Evolutionary conservation across 1,139 yeast genomes (phyloP).

Genomic region (Taphrina communis): DNA sequence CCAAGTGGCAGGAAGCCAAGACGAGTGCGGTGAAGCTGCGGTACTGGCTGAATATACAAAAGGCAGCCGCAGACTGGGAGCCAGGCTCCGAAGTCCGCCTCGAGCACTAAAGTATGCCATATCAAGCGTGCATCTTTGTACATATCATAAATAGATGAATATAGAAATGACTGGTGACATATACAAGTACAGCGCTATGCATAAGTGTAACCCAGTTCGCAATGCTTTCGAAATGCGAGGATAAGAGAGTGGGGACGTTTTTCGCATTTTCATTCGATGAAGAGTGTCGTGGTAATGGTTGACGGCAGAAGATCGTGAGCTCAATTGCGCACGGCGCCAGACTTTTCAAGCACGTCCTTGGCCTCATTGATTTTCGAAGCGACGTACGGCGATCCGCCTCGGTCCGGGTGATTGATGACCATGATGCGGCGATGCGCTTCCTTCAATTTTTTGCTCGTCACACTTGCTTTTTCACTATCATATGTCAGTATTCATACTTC

Average conservation of each 20-base stretch:
- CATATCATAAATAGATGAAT: conserved; percentile 3
- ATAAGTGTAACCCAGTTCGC: neutral
- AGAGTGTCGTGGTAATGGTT: neutral
- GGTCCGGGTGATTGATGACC: conserved; percentile 96
- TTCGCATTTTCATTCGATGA: too few relatives aligned
- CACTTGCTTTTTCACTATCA: conserved; percentile 61
- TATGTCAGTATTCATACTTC: neutral
- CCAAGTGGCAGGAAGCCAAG: conserved; percentile 64
- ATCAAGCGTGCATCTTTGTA: neutral
- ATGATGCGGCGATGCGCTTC: conserved; percentile 91
- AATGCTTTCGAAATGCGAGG: neutral
- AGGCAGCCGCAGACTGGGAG: conserved; percentile 65
- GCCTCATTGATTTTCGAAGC: conserved; percentile 98
- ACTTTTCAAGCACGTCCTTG: conserved; percentile 83
- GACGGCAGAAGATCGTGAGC: neutral
- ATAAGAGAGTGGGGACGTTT: neutral
- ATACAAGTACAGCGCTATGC: neutral
- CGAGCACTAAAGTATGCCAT: neutral
- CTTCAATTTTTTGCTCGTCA: conserved; percentile 78
- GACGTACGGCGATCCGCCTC: conserved; percentile 93
- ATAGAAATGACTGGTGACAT: too few relatives aligned
- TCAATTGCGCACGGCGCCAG: conserved; percentile 37
- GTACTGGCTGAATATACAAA: conserved; percentile 81
- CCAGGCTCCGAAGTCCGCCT: conserved; percentile 45
- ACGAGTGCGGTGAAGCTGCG: conserved; percentile 72